These are phyloP conservation scores for Pseudogymnoascus sp. DNA, from an alignment of 2,329 filamentous ascomycete species.

Conservation along the genomic window DNA sequence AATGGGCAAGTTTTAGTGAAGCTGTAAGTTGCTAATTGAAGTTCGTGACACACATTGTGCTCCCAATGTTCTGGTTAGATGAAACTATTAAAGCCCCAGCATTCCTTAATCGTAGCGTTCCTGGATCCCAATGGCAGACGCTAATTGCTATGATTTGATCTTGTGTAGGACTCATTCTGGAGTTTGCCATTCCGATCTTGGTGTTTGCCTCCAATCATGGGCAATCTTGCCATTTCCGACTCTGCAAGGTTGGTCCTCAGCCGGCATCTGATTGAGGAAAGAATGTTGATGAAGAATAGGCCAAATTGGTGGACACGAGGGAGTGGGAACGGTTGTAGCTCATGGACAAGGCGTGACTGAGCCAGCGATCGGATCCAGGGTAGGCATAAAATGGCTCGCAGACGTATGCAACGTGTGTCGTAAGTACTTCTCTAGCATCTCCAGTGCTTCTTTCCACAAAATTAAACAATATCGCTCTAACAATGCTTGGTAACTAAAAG, in stretches of 20 bases:
- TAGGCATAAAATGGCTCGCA: slow-evolving; percentile 57
- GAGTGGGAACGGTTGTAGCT: slow-evolving; percentile 56
- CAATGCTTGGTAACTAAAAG: slow-evolving; percentile 10
- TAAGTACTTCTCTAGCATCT: slow-evolving; percentile 25
- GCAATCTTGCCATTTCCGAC: slow-evolving; percentile 16
- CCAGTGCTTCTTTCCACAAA: too few species aligned
- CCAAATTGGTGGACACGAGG: slow-evolving; percentile 62
- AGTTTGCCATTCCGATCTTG: slow-evolving; percentile 56
- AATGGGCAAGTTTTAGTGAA: too few species aligned
- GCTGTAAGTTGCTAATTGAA: too few species aligned
- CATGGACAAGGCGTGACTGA: slow-evolving; percentile 50
- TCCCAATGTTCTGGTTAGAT: too few species aligned
- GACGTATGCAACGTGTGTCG: slow-evolving; percentile 45
- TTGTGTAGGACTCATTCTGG: slow-evolving; percentile 47
- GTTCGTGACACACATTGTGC: too few species aligned
- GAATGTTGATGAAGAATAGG: slow-evolving; percentile 25
- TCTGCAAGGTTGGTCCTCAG: not conserved
- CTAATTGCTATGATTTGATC: too few species aligned
- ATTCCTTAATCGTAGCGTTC: too few species aligned
- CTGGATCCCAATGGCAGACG: too few species aligned
- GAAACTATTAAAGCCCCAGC: too few species aligned
- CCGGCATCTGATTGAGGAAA: too few species aligned
- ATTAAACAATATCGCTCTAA: too few species aligned
- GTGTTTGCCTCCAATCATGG: slow-evolving; percentile 40
- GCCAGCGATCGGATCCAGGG: slow-evolving; percentile 51